These are phyloP conservation scores for Pseudonectria buxi DNA, from an alignment of 2,329 filamentous ascomycete genomes.

Conservation along the genomic window DNA sequence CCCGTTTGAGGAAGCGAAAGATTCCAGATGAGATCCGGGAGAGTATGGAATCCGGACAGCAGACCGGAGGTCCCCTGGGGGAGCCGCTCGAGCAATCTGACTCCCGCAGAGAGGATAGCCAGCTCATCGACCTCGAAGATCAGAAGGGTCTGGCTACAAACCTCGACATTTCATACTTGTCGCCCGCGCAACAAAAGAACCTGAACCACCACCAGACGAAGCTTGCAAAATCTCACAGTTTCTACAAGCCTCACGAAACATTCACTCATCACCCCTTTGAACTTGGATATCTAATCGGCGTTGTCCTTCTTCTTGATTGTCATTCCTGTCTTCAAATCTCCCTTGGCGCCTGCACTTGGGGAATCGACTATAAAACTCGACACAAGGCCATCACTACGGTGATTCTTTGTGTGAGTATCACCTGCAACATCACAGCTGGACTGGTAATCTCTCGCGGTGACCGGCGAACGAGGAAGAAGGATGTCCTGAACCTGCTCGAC, in stretches of 20 bases:
- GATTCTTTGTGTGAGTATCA: constrained; percentile 73
- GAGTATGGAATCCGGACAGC: constrained; percentile 7
- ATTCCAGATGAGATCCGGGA: constrained; percentile 9
- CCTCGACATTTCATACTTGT: constrained; percentile 55
- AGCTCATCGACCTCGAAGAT: constrained; percentile 32
- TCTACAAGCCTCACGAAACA: constrained; percentile 85
- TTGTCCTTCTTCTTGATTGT: constrained; percentile 72
- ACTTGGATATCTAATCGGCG: constrained; percentile 63
- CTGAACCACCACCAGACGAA: constrained; percentile 73
- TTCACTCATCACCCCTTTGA: constrained; percentile 76
- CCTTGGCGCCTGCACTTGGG: constrained; percentile 72
- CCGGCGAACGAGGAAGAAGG: constrained; percentile 73
- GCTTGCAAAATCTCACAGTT: constrained; percentile 75
- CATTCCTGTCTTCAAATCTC: constrained; percentile 77
- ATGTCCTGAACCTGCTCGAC: constrained; percentile 70
- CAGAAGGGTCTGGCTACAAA: constrained; percentile 31
- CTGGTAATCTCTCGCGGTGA: constrained; percentile 72
- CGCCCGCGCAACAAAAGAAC: constrained; percentile 56
- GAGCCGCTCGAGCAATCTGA: too few relatives aligned
- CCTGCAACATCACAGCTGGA: constrained; percentile 70
- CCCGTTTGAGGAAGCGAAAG: constrained; percentile 14
- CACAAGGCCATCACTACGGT: constrained; percentile 70
- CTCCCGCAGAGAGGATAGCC: constrained; percentile 20
- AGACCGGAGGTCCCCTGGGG: too few relatives aligned
- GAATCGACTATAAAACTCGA: constrained; percentile 63